phyloP scores from a whole-genome alignment of 139 green algal genomes.

The Volvox reticuliferus region DNA sequence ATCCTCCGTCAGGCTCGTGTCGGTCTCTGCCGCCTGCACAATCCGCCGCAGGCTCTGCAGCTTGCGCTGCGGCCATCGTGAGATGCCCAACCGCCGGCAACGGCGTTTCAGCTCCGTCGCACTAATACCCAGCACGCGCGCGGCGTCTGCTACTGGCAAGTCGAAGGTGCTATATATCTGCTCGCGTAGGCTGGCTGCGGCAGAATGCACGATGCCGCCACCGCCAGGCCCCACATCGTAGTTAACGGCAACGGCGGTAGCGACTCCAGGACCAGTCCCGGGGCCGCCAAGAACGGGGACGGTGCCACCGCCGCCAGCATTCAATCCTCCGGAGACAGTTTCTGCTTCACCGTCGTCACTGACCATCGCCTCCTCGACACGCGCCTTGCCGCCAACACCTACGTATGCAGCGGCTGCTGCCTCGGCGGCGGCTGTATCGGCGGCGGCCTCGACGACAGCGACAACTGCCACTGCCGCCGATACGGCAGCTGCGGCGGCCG shows the following conservation, averaged over 20 bases:
- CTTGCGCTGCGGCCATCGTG: constrained; percentile 32
- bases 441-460: background rate
- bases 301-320: background rate
- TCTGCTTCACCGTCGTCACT: background rate
- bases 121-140: background rate
- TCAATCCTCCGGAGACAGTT: background rate
- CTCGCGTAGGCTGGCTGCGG: background rate
- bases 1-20: background rate
- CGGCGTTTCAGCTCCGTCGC: constrained; percentile 23
- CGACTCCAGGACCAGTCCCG: background rate
- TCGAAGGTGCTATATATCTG: constrained; percentile 25
- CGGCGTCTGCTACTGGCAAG: background rate
- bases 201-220: background rate
- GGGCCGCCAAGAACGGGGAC: too few species aligned
- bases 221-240: background rate
- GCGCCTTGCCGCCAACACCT: background rate
- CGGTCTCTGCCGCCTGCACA: background rate
- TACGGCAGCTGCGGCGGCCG: background rate
- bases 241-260: background rate
- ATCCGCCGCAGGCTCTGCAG: constrained; percentile 6
- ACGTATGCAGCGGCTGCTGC: background rate
- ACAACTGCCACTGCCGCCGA: background rate
- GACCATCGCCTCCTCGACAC: background rate
- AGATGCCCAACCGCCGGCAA: constrained; percentile 12
- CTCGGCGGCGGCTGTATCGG: background rate